phyloP scores from a whole-genome alignment of 345 rosid genomes.

The Sisymbrium altissimum region DNA sequence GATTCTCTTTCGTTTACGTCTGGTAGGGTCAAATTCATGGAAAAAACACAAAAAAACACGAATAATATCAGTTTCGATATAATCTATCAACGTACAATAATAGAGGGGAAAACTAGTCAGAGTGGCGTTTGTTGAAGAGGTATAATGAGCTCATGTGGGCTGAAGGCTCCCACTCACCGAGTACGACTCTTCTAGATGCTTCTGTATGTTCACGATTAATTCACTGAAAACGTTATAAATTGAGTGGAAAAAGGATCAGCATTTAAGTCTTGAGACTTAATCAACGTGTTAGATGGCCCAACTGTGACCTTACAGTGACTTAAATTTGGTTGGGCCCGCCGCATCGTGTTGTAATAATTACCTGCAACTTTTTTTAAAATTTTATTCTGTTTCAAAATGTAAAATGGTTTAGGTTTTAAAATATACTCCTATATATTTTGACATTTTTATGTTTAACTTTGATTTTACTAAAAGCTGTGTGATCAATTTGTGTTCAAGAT shows the following conservation, averaged over 20 bases:
- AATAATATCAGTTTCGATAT: not conserved
- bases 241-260: not conserved
- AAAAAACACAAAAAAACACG: not conserved
- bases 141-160: not conserved
- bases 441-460: too few species aligned
- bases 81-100: not conserved
- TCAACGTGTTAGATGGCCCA: not conserved
- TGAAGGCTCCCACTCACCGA: not conserved
- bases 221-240: not conserved
- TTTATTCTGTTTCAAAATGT: too few species aligned
- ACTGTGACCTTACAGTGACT: not conserved
- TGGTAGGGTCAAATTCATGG: not conserved
- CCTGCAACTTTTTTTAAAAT: not conserved
- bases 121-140: not conserved
- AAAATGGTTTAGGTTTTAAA: too few species aligned
- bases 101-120: not conserved
- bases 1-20: not conserved
- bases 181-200: not conserved
- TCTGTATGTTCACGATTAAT: not conserved
- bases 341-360: not conserved
- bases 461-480: too few species aligned
- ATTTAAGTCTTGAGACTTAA: not conserved
- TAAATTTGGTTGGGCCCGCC: not conserved
- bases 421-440: too few species aligned
- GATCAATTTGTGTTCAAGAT: too few species aligned